Conservation (phyloP, 1,139 yeast genomes). For the Saccharomycopsis hybrid region DNA sequence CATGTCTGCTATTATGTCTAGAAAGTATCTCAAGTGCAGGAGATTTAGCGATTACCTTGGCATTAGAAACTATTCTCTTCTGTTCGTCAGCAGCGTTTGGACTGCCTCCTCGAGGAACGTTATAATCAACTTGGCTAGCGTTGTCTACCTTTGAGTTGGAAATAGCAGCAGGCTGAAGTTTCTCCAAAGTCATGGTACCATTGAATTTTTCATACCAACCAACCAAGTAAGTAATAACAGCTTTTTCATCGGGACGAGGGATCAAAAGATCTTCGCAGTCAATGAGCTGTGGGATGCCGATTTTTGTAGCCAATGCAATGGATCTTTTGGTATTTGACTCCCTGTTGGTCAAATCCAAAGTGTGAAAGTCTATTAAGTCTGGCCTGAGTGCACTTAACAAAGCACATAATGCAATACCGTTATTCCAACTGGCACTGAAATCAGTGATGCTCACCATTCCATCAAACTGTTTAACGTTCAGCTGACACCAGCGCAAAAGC, state of each 20-base stretch:
- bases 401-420: conserved; percentile 44
- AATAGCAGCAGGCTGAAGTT: too few species aligned
- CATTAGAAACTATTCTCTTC: too few species aligned
- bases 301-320: conserved; percentile 34
- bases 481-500: conserved; percentile 37
- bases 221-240: conserved; percentile 58
- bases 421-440: conserved; percentile 40
- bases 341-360: conserved; percentile 29
- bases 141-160: too few species aligned
- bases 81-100: too few species aligned
- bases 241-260: conserved; percentile 55
- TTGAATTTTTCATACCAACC: conserved; percentile 55
- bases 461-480: conserved; percentile 32
- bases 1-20: too few species aligned
- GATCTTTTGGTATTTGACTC: conserved; percentile 33
- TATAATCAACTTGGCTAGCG: too few species aligned
- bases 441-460: conserved; percentile 34
- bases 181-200: background rate
- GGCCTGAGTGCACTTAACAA: conserved; percentile 40
- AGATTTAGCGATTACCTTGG: too few species aligned
- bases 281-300: conserved; percentile 51
- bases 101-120: too few species aligned
- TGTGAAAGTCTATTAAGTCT: conserved; percentile 35
- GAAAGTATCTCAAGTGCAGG: too few species aligned
- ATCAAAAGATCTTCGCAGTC: conserved; percentile 54